A percentile compares a stretch with the other conserved stretches of the same genome.
Evolutionary conservation across 208 protist species (phyloP).

Genomic region (Wallacemonas sp.): DNA sequence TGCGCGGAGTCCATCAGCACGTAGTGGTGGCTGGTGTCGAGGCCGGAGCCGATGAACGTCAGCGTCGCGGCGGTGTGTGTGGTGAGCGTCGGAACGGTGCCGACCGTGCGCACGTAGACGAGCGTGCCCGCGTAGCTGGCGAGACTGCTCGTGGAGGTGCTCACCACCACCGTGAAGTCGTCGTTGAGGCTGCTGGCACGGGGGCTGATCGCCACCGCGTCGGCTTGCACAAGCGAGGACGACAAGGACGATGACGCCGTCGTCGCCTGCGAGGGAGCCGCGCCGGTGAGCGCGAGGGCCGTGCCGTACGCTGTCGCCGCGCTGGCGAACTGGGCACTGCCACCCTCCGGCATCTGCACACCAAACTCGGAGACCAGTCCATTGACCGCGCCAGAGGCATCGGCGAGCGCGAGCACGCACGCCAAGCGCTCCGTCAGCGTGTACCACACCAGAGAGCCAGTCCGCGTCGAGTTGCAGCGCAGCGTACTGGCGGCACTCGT

Average conservation of each 20-base stretch:
- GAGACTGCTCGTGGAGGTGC: slow-evolving; percentile 15
- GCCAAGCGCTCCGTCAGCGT: slow-evolving; percentile 42
- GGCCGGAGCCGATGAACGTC: slow-evolving; percentile 47
- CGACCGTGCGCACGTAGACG: slow-evolving; percentile 48
- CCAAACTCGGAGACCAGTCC: slow-evolving; percentile 56
- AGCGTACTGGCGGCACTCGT: slow-evolving; percentile 38
- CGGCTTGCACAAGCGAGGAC: neutral
- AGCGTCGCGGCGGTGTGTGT: slow-evolving; percentile 10
- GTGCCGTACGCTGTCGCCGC: slow-evolving; percentile 21
- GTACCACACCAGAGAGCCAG: slow-evolving; percentile 61
- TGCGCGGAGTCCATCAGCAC: slow-evolving; percentile 33
- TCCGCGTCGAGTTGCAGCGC: slow-evolving; percentile 40
- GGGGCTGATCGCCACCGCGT: slow-evolving; percentile 11
- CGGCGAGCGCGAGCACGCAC: slow-evolving; percentile 50
- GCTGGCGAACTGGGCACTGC: slow-evolving; percentile 23
- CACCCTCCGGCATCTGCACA: slow-evolving; percentile 61
- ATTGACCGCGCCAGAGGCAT: slow-evolving; percentile 56
- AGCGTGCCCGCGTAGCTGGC: slow-evolving; percentile 41
- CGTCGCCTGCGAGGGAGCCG: slow-evolving; percentile 27
- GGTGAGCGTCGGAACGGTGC: slow-evolving; percentile 27
- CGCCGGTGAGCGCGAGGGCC: slow-evolving; percentile 30
- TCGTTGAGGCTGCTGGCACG: slow-evolving; percentile 32
- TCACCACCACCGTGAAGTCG: slow-evolving; percentile 41
- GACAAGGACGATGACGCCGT: neutral
- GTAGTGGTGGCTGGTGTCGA: slow-evolving; percentile 67